These are phyloP conservation scores for Vaccinium corymbosum DNA, from an alignment of 148 eudicot species.

Conservation along the genomic window DNA sequence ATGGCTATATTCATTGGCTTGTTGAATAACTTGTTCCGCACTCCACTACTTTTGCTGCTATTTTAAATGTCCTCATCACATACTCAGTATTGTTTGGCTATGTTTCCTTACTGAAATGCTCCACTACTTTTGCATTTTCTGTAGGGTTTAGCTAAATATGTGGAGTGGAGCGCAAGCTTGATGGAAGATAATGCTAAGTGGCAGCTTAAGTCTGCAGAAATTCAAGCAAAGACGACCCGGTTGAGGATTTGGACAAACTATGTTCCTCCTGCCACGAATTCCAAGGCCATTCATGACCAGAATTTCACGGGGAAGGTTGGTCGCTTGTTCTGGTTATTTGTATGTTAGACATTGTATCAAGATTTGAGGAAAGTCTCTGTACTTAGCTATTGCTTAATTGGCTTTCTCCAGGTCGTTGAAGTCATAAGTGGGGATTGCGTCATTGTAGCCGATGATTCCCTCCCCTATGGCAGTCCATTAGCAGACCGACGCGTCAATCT, in stretches of 20 bases:
- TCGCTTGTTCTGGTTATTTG: not conserved
- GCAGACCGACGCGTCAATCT: slow-evolving; percentile 92
- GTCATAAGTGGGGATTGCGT: slow-evolving; percentile 90
- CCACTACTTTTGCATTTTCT: not conserved
- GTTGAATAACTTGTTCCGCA: not conserved
- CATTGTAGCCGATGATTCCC: slow-evolving; percentile 87
- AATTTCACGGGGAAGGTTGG: slow-evolving; percentile 89
- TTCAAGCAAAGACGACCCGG: slow-evolving; percentile 73
- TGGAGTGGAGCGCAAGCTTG: slow-evolving; percentile 88
- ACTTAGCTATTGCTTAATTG: slow-evolving; percentile 12
- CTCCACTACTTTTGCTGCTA: not conserved
- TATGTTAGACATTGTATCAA: not conserved
- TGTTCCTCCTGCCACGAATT: slow-evolving; percentile 73
- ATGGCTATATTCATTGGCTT: not conserved
- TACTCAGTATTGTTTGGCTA: not conserved
- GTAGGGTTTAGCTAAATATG: slow-evolving; percentile 89
- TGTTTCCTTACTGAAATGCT: not conserved
- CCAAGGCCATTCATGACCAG: slow-evolving; percentile 84
- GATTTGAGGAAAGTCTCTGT: slow-evolving; percentile 1
- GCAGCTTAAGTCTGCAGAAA: slow-evolving; percentile 67
- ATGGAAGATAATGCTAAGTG: slow-evolving; percentile 67
- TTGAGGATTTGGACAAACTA: slow-evolving; percentile 81
- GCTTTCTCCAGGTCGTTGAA: slow-evolving; percentile 67
- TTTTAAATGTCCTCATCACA: not conserved
- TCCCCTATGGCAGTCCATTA: slow-evolving; percentile 72